phyloP scores from a whole-genome alignment of 148 eudicot genomes.

The Diospyros lotus region DNA sequence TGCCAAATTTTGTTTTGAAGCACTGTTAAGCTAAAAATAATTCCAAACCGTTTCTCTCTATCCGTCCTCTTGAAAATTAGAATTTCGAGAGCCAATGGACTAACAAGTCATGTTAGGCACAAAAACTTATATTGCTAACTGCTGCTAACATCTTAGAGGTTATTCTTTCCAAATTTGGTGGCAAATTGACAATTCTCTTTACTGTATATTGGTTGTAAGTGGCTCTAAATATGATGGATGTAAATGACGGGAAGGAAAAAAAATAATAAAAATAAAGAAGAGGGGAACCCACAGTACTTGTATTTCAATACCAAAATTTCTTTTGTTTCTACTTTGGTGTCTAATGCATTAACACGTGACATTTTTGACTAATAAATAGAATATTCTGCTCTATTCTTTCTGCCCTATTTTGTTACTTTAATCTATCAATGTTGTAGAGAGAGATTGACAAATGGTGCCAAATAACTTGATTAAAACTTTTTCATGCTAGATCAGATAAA shows the following conservation, averaged over 20 bases:
- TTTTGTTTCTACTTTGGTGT: not conserved
- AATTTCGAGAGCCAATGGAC: not conserved
- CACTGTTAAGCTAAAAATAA: not conserved
- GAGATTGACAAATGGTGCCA: not conserved
- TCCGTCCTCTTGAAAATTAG: not conserved
- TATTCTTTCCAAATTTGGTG: not conserved
- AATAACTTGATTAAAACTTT: slow-evolving; percentile 11
- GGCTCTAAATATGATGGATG: not conserved
- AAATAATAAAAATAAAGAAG: not conserved
- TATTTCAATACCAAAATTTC: not conserved
- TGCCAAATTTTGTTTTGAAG: not conserved
- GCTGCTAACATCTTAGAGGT: not conserved
- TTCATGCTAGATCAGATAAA: slow-evolving; percentile 74
- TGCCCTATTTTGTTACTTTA: not conserved
- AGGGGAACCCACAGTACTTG: not conserved
- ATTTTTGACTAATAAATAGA: not conserved
- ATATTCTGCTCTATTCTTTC: not conserved
- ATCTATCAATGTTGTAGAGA: not conserved
- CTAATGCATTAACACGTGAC: not conserved
- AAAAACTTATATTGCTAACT: no score
- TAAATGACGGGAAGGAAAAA: not conserved
- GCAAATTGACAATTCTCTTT: not conserved
- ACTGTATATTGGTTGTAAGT: not conserved
- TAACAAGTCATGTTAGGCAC: not conserved
- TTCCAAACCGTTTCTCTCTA: not conserved